Base-by-base conservation (phyloP, 2,329 filamentous ascomycete genomes). In the Ophiocordyceps polyrhachis-furcata region DNA sequence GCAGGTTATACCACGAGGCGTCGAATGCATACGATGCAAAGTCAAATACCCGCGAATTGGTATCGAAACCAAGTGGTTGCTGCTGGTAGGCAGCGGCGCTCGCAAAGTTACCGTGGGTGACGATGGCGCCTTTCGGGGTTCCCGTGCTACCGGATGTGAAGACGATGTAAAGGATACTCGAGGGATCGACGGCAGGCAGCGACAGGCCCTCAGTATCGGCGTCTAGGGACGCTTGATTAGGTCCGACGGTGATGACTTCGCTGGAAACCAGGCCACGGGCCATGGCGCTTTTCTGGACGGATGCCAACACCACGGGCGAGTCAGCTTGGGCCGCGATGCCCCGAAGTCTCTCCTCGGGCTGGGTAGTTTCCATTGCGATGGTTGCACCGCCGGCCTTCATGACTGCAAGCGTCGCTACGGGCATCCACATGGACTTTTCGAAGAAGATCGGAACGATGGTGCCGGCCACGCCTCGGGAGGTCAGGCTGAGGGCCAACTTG, bases 351-450 rank as follows among this genome's bases (percentile, higher is more conserved):
- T 48, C 43, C 19, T 46, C 47, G 20, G 42, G 44, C 35, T 28
- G 45, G 15, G 29, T 37, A 2, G 41, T 48, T 23, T 59, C 58
- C 25, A 62, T 50, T 11, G 55, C 54, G 0, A 58, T 53, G 13
- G 35, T 52, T 1, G 52, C 51, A 4, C 46, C 53, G 15, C 55
- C 55, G 13, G 51, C 48, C 25, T 53, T 55, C 42, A 55, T 47
- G 17, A 52, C 48, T 7, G 48, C 53, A 12, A 57, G 46, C 29
- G 51, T 50, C 0, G 55, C 49, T 3, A 56, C 51, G 0, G 51
- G 44, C 23, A 49, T 49, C 52, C 52, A 55, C 19, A 48, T 46
- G 4, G 53, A 53, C 44, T 57, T 57, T 28, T 55, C 49, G 17
- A 57, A 55, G 32, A 46, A 52, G n/a, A 55, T 42, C 2, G 50